Conservation (phyloP, 352 stramenopile genomes). For the Phytophthora nicotianae region DNA sequence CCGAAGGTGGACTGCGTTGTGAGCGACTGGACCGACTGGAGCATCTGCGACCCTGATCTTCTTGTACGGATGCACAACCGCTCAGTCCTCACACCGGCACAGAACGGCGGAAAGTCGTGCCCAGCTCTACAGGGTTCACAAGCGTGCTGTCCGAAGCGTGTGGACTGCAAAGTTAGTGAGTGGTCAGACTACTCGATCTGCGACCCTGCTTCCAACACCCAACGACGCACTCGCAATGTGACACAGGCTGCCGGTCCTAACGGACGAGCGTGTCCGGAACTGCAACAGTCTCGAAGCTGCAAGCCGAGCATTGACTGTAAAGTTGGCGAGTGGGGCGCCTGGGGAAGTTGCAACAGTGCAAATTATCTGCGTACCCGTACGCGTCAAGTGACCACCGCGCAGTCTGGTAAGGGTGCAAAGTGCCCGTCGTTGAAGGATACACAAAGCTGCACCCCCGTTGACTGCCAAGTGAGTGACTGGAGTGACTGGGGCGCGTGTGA, state of each 20-base stretch:
- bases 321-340: constrained; percentile 58
- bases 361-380: constrained; percentile 46
- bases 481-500: constrained; percentile 50
- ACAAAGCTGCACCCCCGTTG: constrained; percentile 42
- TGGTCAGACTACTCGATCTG: constrained; percentile 57
- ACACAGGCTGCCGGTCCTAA: constrained; percentile 37
- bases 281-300: constrained; percentile 45
- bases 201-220: constrained; percentile 52
- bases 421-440: constrained; percentile 49
- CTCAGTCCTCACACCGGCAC: constrained; percentile 23
- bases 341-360: constrained; percentile 35
- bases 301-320: constrained; percentile 57
- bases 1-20: constrained; percentile 52
- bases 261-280: constrained; percentile 43
- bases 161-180: constrained; percentile 56
- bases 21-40: constrained; percentile 43
- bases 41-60: constrained; percentile 31
- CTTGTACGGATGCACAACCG: constrained; percentile 38
- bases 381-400: constrained; percentile 40
- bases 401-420: constrained; percentile 33
- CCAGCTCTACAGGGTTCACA: constrained; percentile 39
- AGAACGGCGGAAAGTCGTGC: constrained; percentile 46
- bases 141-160: constrained; percentile 39
- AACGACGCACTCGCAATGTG: constrained; percentile 49
- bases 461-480: constrained; percentile 59